phyloP scores from a whole-genome alignment of 805 yeast species.

The Candida patagonica region DNA sequence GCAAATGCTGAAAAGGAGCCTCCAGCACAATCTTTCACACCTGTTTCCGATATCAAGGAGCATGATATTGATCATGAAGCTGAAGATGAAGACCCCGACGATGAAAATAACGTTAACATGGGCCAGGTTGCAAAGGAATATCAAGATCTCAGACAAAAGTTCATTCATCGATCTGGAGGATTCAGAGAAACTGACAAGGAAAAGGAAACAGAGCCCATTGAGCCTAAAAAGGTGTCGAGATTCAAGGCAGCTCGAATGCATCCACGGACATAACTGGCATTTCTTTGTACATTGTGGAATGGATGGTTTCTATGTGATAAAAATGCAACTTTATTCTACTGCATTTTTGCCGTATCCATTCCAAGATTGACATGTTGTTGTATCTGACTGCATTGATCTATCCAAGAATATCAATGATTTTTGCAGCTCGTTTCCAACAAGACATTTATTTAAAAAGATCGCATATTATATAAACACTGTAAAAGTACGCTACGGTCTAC shows the following conservation, averaged over 20 bases:
- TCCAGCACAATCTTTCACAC: conserved; percentile 25
- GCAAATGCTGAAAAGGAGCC: conserved; percentile 8
- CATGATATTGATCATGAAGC: conserved; percentile 13
- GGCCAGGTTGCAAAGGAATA: conserved; percentile 49
- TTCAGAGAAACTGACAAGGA: conserved; percentile 39
- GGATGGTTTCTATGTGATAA: too few species aligned
- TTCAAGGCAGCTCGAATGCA: conserved; percentile 52
- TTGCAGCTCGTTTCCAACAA: too few species aligned
- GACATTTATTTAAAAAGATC: too few species aligned
- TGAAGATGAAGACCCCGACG: conserved; percentile 22
- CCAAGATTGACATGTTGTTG: too few species aligned
- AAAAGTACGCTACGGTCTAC: too few species aligned
- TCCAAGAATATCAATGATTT: too few species aligned
- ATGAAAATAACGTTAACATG: conserved; percentile 32
- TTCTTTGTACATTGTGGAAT: too few species aligned
- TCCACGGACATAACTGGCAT: too few species aligned
- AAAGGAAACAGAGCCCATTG: conserved; percentile 56
- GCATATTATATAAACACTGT: too few species aligned
- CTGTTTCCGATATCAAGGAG: conserved; percentile 38
- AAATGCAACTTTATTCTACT: too few species aligned
- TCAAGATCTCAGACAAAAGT: conserved; percentile 42
- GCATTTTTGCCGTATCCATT: too few species aligned
- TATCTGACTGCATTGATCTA: too few species aligned
- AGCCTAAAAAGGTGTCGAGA: conserved; percentile 53
- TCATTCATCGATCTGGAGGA: conserved; percentile 42